Base-by-base conservation (phyloP, 2,329 filamentous ascomycete genomes). In the Lachnellula occidentalis region DNA sequence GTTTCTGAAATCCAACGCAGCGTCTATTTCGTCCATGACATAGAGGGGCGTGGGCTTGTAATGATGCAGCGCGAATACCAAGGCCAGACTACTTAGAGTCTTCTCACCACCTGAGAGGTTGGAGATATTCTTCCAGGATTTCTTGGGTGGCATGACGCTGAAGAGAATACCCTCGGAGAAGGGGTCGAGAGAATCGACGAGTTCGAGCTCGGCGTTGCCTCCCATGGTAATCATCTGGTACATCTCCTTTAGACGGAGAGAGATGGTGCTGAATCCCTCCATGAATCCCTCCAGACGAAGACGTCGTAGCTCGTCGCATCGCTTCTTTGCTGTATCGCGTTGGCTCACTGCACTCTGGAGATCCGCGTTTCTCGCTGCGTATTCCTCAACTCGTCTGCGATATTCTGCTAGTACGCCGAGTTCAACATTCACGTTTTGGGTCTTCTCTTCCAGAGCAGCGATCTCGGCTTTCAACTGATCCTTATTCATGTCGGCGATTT, bases 161-260 rank as follows among this genome's bases (percentile, higher is more conserved):
- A 99, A 99, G 47, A 96, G 71, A 59, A 99, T 97, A 24, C 94
- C 94, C 72, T 99, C 94, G 6, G 88, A 91, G 77, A 99, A 99
- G 0, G 94, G 94, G 70, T 99, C 95, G 2, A 99, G 77, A 17
- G 87, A 92, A 75, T 99, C 94, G 41, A 99, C 94, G 22, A 99
- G 84, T 72, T 99, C 95, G 12, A 99, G 82, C 74, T 99, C 94
- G 0, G 94, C 94, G 66, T 99, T 99, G 53, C 94, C 94, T 58
- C 94, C 94, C 91, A 99, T 97, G 21, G 94, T 99, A 70, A 99
- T 99, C 92, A 99, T 96, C 71, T 99, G 94, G 74, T 99, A 99
- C 94, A 99, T 99, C 69, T 99, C 94, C 76, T 99, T 99, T 45
- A 99, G 79, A 1, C 92, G 88, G 22, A 96, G 78, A 1, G 92